Evolutionary conservation across 2,329 filamentous ascomycete genomes (phyloP).

Genomic region (Sarocladium kiliense): DNA sequence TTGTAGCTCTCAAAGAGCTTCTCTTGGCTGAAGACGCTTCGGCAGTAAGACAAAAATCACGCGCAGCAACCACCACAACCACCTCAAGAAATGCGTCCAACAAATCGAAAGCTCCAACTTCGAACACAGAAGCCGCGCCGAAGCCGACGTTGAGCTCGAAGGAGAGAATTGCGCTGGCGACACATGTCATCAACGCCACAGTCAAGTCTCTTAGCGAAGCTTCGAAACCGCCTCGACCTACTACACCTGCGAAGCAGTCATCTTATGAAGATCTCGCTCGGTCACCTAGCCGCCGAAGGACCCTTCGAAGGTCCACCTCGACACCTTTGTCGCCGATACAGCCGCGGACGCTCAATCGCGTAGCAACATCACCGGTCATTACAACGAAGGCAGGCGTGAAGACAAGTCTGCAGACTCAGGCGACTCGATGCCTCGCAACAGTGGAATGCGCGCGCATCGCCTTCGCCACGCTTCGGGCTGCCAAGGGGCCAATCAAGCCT

Average conservation of each 20-base stretch:
- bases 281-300: constrained; percentile 31
- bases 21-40: constrained; percentile 29
- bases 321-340: constrained; percentile 57
- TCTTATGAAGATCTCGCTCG: constrained; percentile 22
- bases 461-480: constrained; percentile 57
- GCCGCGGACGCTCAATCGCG: constrained; percentile 55
- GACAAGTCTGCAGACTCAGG: constrained; percentile 21
- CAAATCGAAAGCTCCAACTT: constrained; percentile 13
- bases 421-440: constrained; percentile 46
- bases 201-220: constrained; percentile 66
- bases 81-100: constrained; percentile 12
- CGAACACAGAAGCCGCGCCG: constrained; percentile 13
- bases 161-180: constrained; percentile 64
- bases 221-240: constrained; percentile 41
- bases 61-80: constrained; percentile 19
- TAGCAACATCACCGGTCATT: constrained; percentile 46
- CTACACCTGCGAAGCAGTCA: constrained; percentile 27
- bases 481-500: constrained; percentile 49
- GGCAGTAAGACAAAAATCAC: constrained; percentile 22
- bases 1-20: constrained; percentile 42
- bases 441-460: constrained; percentile 67
- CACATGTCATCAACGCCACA: constrained; percentile 65
- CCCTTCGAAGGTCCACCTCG: constrained; percentile 50
- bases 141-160: constrained; percentile 27
- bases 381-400: constrained; percentile 25